A percentile compares a stretch with the other conserved stretches of the same genome.
phyloP scores from a whole-genome alignment of 495 filamentous ascomycete species.

The Hyaloscypha bicolor region DNA sequence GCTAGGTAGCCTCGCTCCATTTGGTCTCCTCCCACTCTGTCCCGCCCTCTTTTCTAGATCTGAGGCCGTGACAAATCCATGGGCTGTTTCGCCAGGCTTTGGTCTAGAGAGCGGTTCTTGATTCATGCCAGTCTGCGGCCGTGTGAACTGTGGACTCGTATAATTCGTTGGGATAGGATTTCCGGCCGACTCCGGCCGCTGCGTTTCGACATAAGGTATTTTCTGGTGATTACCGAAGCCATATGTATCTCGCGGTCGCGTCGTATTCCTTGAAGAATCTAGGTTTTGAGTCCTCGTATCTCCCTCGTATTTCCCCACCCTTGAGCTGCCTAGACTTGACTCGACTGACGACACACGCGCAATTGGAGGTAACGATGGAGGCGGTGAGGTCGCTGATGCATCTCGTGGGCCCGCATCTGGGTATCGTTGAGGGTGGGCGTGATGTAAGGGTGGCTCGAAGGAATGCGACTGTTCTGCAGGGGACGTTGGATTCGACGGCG shows the following conservation, averaged over 20 bases:
- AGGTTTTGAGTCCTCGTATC: slow-evolving; percentile 23
- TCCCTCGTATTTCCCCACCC: slow-evolving; percentile 8
- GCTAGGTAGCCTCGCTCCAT: slow-evolving; percentile 40
- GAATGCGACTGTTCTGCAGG: slow-evolving; percentile 43
- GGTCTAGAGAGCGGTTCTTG: slow-evolving; percentile 27
- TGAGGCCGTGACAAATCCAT: slow-evolving; percentile 25
- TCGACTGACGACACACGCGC: slow-evolving; percentile 46
- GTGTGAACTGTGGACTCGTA: slow-evolving; percentile 33
- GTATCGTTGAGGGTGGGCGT: slow-evolving; percentile 29
- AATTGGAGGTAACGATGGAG: slow-evolving; percentile 50
- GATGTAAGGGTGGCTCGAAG: slow-evolving; percentile 43
- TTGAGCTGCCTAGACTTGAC: slow-evolving; percentile 14
- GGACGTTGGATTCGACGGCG: slow-evolving; percentile 53
- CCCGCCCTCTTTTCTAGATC: slow-evolving; percentile 26
- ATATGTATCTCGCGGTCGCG: slow-evolving; percentile 19
- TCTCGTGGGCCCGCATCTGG: slow-evolving; percentile 22
- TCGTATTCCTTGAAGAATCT: slow-evolving; percentile 21
- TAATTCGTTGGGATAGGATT: slow-evolving; percentile 29
- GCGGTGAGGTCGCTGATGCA: slow-evolving; percentile 16
- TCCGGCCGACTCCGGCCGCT: slow-evolving; percentile 29
- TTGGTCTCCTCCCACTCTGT: slow-evolving; percentile 27
- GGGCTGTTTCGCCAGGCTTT: slow-evolving; percentile 30
- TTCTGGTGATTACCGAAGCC: slow-evolving; percentile 21
- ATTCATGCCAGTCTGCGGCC: slow-evolving; percentile 36
- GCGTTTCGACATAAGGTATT: slow-evolving; percentile 22